Evolutionary conservation across 257 asterid genomes (phyloP).

Genomic region (Galeopsis tetrahit): DNA sequence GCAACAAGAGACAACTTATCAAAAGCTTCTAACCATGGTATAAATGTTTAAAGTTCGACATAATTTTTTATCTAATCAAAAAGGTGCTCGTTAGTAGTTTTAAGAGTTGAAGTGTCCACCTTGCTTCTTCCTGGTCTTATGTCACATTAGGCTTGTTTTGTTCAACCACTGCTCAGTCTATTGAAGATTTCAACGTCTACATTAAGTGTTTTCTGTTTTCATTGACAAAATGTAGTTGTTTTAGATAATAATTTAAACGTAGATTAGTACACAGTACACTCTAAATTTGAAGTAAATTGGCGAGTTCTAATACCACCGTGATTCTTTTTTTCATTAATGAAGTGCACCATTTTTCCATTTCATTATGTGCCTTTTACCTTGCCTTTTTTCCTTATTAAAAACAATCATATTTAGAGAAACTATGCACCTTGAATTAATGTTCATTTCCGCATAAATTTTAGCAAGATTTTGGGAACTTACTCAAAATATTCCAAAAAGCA

Average conservation of each 20-base stretch:
- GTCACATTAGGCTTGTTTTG: no score
- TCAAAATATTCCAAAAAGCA: background rate
- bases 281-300: no score
- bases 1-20: constrained; percentile 79
- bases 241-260: no score
- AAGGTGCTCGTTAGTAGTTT: no score
- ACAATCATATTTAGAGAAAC: background rate
- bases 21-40: constrained; percentile 83
- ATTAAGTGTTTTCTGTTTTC: no score
- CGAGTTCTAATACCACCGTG: background rate
- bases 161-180: no score
- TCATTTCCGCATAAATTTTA: background rate
- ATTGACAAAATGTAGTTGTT: background rate
- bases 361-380: background rate
- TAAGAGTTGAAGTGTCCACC: no score
- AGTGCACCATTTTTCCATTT: background rate
- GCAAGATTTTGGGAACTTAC: background rate
- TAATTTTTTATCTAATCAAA: background rate
- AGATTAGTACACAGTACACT: background rate
- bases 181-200: no score
- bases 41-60: constrained; percentile 14
- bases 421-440: background rate
- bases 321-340: background rate
- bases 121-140: no score
- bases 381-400: background rate